Percentiles rank a stretch among this genome's conserved stretches.
These are phyloP conservation scores for Hyphopichia khmerensis DNA, from an alignment of 1,139 yeast species.

Conservation along the genomic window DNA sequence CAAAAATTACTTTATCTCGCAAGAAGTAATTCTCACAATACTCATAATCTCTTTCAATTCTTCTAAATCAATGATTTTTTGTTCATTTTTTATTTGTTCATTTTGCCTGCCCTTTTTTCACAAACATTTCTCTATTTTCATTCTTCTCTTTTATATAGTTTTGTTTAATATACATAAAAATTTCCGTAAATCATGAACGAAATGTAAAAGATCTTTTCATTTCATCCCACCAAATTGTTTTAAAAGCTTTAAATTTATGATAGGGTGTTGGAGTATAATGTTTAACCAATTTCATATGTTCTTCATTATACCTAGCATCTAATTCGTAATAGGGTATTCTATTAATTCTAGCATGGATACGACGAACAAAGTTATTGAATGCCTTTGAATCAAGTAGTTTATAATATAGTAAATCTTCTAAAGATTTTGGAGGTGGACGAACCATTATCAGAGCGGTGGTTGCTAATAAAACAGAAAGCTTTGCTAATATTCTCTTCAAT, in stretches of 20 bases:
- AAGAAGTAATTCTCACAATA: background rate
- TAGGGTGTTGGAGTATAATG: constrained; percentile 46
- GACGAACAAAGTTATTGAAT: constrained; percentile 69
- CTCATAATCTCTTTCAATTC: background rate
- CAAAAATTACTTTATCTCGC: background rate
- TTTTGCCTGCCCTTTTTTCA: too few species aligned
- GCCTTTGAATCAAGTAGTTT: constrained; percentile 56
- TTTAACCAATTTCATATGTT: constrained; percentile 16
- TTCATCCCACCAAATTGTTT: constrained; percentile 65
- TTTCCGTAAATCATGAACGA: background rate
- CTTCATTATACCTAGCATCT: constrained; percentile 13
- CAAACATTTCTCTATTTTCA: too few species aligned
- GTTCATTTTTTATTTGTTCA: background rate
- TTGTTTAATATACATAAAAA: too few species aligned
- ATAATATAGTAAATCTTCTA: constrained; percentile 51
- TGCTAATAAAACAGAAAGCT: too few species aligned
- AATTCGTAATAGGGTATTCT: constrained; percentile 42
- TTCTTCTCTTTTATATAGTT: too few species aligned
- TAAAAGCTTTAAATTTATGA: constrained; percentile 63
- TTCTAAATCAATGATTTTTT: background rate
- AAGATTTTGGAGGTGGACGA: constrained; percentile 29
- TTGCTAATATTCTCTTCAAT: too few species aligned
- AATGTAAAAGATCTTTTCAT: constrained; percentile 45
- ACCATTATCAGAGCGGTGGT: too few species aligned
- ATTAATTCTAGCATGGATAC: constrained; percentile 64